phyloP scores from a whole-genome alignment of 768 basidiomycete genomes.

The Suillus brevipes region DNA sequence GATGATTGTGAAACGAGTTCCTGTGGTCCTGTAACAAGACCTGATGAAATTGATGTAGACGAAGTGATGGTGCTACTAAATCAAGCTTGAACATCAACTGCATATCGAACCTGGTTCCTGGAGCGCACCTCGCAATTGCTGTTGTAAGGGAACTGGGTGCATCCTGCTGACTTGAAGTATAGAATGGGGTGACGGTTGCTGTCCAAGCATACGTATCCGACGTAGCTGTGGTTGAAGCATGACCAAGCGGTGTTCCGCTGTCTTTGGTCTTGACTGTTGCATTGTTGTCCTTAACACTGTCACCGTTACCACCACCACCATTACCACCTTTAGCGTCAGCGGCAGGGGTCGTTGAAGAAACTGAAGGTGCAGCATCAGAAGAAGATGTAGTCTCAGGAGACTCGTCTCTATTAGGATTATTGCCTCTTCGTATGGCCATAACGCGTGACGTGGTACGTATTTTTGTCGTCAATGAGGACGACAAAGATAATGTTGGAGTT shows the following conservation, averaged over 20 bases:
- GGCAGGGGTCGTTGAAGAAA: too few relatives aligned
- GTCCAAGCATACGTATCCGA: neutral
- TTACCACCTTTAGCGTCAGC: too few relatives aligned
- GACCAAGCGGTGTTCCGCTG: neutral
- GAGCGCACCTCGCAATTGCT: slow-evolving; percentile 11
- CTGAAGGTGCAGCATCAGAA: too few relatives aligned
- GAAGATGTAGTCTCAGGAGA: too few relatives aligned
- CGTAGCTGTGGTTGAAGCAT: neutral
- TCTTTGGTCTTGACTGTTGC: neutral
- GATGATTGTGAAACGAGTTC: slow-evolving; percentile 2
- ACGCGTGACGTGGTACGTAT: neutral
- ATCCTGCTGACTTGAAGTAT: neutral
- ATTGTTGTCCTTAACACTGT: neutral
- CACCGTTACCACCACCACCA: too few relatives aligned
- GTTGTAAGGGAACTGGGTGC: neutral
- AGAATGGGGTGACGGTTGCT: neutral
- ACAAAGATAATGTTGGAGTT: neutral
- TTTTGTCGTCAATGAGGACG: neutral
- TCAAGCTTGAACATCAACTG: neutral
- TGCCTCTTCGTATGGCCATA: neutral
- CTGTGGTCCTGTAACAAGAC: neutral
- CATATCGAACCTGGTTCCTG: neutral
- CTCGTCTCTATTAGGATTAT: neutral
- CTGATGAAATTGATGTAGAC: neutral
- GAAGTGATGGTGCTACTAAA: neutral